A percentile compares a stretch with the other conserved stretches of the same genome.
Conservation (phyloP, 345 rosid genomes). For the Garcia nutans region DNA sequence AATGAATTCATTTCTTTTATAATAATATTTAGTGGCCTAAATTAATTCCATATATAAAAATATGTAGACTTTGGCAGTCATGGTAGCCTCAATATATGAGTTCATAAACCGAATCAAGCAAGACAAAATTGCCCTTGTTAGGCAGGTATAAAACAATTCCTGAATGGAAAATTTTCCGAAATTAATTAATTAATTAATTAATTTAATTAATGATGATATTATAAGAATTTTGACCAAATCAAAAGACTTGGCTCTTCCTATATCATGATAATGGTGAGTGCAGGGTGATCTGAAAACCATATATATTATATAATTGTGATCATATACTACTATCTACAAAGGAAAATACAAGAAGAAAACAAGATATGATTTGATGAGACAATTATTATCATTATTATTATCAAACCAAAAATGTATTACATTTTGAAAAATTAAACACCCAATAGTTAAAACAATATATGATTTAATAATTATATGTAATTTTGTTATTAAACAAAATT, state of each 20-base stretch:
- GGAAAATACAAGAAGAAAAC: not conserved
- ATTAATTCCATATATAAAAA: too few relatives aligned
- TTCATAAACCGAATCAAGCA: not conserved
- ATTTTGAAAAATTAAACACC: too few relatives aligned
- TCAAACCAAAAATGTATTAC: too few relatives aligned
- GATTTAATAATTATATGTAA: too few relatives aligned
- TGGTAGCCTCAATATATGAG: not conserved
- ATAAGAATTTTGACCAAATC: conserved; percentile 10
- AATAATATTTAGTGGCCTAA: too few relatives aligned
- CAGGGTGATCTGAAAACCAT: not conserved
- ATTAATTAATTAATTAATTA: not conserved
- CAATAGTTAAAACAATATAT: too few relatives aligned
- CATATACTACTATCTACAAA: not conserved
- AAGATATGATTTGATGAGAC: not conserved
- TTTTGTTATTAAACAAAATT: too few relatives aligned
- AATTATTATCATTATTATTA: not conserved
- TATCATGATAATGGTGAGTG: not conserved
- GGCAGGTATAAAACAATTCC: not conserved
- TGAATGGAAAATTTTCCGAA: not conserved
- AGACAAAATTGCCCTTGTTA: not conserved
- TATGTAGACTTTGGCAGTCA: too few relatives aligned
- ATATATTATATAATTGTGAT: too few relatives aligned
- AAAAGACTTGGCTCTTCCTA: not conserved
- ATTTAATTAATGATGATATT: not conserved
- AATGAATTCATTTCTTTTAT: too few relatives aligned